These are phyloP conservation scores for Polyporus arcularius DNA, from an alignment of 768 basidiomycete species.

Conservation along the genomic window DNA sequence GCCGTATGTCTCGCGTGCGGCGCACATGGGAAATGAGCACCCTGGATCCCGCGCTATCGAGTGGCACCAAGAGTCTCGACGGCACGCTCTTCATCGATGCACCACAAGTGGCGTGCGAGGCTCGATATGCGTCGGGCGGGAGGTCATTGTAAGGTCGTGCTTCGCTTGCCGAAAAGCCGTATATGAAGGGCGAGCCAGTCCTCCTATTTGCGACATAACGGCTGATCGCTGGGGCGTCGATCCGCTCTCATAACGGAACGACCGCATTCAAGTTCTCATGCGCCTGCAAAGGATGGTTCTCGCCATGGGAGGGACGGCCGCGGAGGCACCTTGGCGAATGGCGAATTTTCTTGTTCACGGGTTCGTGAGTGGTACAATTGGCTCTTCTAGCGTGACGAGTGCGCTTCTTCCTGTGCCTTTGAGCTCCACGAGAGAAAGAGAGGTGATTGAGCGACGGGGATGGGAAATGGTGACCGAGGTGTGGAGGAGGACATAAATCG, in stretches of 20 bases:
- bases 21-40: not conserved
- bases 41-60: not conserved
- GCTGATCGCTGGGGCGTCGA: not conserved
- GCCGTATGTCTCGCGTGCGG: not conserved
- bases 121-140: too few species aligned
- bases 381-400: not conserved
- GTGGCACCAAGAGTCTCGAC: too few species aligned
- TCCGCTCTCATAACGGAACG: not conserved
- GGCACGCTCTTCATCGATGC: too few species aligned
- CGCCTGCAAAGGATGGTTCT: not conserved
- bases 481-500: constrained; percentile 1
- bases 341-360: not conserved
- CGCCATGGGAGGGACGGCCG: not conserved
- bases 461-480: not conserved
- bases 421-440: not conserved
- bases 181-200: not conserved
- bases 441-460: not conserved
- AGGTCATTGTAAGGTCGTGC: too few species aligned
- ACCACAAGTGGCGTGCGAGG: too few species aligned
- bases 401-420: not conserved
- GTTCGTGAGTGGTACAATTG: not conserved
- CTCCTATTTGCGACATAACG: not conserved
- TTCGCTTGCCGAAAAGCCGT: not conserved
- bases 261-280: not conserved
- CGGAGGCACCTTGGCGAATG: not conserved